These are phyloP conservation scores for Globisporangium rhizosaccharum DNA, from an alignment of 352 stramenopile genomes.

Conservation along the genomic window DNA sequence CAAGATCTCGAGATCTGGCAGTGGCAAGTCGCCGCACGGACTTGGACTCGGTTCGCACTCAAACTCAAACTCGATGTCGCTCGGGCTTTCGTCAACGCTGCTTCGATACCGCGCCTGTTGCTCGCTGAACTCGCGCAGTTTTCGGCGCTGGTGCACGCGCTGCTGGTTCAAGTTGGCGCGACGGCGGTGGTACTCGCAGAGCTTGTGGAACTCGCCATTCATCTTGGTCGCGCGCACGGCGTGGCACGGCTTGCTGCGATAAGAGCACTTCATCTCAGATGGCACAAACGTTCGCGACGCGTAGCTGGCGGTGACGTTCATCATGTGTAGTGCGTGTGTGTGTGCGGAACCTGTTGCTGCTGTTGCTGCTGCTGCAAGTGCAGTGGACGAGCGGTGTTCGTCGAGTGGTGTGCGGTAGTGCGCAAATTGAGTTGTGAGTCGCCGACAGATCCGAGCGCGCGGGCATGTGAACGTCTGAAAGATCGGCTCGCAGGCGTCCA, in stretches of 20 bases:
- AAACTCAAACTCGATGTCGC: constrained; percentile 10
- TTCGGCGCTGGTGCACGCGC: constrained; percentile 20
- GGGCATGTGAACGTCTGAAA: too few species aligned
- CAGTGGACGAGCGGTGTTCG: too few species aligned
- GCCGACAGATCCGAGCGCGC: too few species aligned
- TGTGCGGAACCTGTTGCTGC: too few species aligned
- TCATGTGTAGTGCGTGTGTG: too few species aligned
- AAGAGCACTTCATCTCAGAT: not conserved
- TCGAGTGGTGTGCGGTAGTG: too few species aligned
- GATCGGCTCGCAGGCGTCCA: too few species aligned
- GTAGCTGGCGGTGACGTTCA: too few species aligned
- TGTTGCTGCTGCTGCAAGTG: too few species aligned
- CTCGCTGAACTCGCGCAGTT: constrained; percentile 28
- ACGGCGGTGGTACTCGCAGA: constrained; percentile 31
- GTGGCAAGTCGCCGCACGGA: constrained; percentile 9
- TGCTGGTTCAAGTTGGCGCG: constrained; percentile 40
- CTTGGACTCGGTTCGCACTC: constrained; percentile 13
- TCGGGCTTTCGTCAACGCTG: constrained; percentile 16
- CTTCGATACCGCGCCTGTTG: too few species aligned
- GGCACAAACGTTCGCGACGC: too few species aligned
- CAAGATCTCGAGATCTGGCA: constrained; percentile 11
- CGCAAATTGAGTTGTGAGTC: too few species aligned
- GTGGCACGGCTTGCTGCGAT: constrained; percentile 22
- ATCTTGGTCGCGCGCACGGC: constrained; percentile 32
- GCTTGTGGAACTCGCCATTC: constrained; percentile 37